These are phyloP conservation scores for Fusarium sp. DNA, from an alignment of 2,329 filamentous ascomycete species.

Conservation along the genomic window DNA sequence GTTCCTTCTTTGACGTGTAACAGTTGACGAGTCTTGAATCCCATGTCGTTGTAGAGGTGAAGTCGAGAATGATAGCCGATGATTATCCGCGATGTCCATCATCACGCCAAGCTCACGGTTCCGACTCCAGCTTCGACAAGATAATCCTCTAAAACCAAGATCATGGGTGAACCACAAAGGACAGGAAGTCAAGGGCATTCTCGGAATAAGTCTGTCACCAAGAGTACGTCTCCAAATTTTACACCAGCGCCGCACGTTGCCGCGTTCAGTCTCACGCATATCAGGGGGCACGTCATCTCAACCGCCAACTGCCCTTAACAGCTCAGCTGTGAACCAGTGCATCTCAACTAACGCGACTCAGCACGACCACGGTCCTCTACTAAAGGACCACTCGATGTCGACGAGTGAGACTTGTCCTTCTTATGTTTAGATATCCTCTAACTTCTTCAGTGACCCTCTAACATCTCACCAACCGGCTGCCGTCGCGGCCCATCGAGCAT, in stretches of 20 bases:
- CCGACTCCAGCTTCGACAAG: conserved; percentile 18
- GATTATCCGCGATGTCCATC: conserved; percentile 40
- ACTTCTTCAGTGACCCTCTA: conserved; percentile 44
- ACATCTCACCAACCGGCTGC: conserved; percentile 45
- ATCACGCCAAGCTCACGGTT: conserved; percentile 21
- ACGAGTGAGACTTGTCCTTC: conserved; percentile 70
- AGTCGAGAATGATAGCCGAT: conserved; percentile 24
- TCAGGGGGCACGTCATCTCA: conserved; percentile 11
- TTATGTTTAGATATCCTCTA: background rate
- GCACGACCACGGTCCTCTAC: conserved; percentile 77
- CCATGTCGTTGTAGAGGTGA: background rate
- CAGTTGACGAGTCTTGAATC: background rate
- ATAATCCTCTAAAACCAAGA: conserved; percentile 16
- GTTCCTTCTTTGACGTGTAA: background rate
- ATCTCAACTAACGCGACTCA: conserved; percentile 46
- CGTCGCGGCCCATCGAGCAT: conserved; percentile 28
- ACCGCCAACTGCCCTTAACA: conserved; percentile 8
- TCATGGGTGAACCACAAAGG: conserved; percentile 48
- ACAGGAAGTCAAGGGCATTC: conserved; percentile 49
- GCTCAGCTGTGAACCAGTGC: background rate
- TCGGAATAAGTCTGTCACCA: conserved; percentile 54
- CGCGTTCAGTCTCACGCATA: background rate
- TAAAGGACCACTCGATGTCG: conserved; percentile 80
- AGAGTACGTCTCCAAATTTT: conserved; percentile 46
- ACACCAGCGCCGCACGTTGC: background rate